A percentile compares a stretch with the other conserved stretches of the same genome.
Conservation (phyloP, 345 rosid genomes). For the Linum trigynum region DNA sequence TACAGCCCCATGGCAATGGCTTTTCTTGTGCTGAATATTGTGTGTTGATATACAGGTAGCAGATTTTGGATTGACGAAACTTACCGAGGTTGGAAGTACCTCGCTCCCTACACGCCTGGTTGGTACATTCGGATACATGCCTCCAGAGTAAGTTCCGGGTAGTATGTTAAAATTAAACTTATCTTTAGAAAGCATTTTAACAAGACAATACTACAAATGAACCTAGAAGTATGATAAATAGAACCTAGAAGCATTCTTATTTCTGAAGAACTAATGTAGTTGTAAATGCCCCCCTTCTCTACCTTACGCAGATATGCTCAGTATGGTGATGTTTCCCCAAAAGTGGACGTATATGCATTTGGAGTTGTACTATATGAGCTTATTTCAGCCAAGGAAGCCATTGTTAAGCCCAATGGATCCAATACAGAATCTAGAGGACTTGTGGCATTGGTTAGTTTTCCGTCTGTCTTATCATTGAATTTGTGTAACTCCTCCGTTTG, state of each 20-base stretch:
- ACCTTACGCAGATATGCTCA: constrained; percentile 4
- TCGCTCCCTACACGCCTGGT: constrained; percentile 25
- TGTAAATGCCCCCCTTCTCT: neutral
- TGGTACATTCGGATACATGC: constrained; percentile 36
- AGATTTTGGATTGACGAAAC: constrained; percentile 30
- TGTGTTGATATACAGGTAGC: constrained; percentile 21
- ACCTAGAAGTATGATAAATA: too few species aligned
- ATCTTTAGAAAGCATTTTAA: too few species aligned
- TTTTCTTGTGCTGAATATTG: neutral
- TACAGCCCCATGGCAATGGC: neutral
- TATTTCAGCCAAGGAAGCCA: constrained; percentile 9
- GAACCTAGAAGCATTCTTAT: too few species aligned
- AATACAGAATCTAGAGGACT: constrained; percentile 6
- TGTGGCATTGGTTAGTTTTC: constrained; percentile 2
- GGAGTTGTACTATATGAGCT: constrained; percentile 10
- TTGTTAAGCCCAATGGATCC: constrained; percentile 4
- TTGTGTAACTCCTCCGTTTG: neutral
- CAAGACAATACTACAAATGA: too few species aligned
- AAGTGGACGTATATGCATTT: constrained; percentile 7
- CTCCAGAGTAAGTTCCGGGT: constrained; percentile 26
- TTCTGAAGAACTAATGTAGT: too few species aligned
- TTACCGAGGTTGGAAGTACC: constrained; percentile 24
- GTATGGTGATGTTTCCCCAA: constrained; percentile 8
- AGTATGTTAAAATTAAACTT: too few species aligned
- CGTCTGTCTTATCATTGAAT: neutral